Evolutionary conservation across 768 basidiomycete species (phyloP).

Genomic region (Pulveroboletus sp.): DNA sequence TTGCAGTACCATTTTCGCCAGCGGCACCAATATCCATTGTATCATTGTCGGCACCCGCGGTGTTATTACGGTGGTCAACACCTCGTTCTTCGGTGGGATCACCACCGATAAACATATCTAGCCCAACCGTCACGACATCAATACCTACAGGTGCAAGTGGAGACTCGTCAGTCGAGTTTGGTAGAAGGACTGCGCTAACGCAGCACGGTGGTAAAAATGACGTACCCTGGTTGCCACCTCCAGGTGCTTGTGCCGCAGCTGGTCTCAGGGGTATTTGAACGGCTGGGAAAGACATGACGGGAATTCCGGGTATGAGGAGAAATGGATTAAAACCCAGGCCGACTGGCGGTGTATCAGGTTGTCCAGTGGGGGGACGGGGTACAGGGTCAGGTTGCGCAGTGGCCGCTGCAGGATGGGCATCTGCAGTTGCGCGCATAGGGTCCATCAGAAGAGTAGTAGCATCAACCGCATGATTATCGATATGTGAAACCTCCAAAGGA

Average conservation of each 20-base stretch:
- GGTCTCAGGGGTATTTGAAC: constrained; percentile 23
- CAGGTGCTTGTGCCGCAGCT: constrained; percentile 4
- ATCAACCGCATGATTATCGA: not conserved
- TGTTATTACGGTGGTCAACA: constrained; percentile 8
- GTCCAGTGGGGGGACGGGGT: constrained; percentile 3
- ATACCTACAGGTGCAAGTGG: constrained; percentile 8
- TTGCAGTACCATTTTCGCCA: constrained; percentile 15
- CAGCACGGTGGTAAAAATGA: not conserved
- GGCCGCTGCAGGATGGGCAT: not conserved
- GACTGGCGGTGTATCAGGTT: not conserved
- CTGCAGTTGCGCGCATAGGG: not conserved
- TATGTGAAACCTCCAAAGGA: constrained; percentile 3
- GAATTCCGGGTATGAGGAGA: constrained; percentile 18
- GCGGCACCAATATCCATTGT: constrained; percentile 5
- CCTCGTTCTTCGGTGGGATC: constrained; percentile 10
- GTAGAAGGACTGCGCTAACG: constrained; percentile 12
- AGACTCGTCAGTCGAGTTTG: constrained; percentile 17
- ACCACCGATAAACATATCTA: constrained; percentile 35
- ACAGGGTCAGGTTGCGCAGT: constrained; percentile 1
- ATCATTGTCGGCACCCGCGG: constrained; percentile 1
- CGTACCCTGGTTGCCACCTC: constrained; percentile 18
- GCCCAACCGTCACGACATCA: constrained; percentile 36
- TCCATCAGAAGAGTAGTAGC: constrained; percentile 1
- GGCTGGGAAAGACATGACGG: constrained; percentile 25
- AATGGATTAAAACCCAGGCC: constrained; percentile 20